Conservation (phyloP, 257 asterid species). For the Solanum piurae region DNA sequence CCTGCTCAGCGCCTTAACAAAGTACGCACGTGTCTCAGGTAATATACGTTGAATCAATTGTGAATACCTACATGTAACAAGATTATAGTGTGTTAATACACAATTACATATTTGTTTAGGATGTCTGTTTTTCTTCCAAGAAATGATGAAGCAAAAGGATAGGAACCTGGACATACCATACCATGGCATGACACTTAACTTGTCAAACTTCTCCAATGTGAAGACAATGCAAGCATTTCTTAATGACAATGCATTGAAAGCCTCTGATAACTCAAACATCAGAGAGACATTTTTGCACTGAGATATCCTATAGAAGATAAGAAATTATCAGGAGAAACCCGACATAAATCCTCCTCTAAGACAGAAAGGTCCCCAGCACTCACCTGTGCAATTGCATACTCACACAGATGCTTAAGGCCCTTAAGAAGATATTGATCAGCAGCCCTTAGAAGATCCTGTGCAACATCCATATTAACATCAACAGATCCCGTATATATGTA, state of each 20-base stretch:
- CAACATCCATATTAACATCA: constrained; percentile 49
- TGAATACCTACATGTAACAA: constrained; percentile 44
- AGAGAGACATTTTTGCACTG: constrained; percentile 62
- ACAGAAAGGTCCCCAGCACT: background rate
- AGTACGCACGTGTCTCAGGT: constrained; percentile 48
- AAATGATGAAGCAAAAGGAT: background rate
- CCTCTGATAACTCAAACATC: constrained; percentile 90
- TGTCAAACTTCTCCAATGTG: constrained; percentile 53
- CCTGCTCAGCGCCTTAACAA: constrained; percentile 39
- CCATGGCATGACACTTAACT: constrained; percentile 54
- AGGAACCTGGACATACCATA: constrained; percentile 40
- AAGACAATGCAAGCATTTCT: constrained; percentile 50
- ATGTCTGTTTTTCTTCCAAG: background rate
- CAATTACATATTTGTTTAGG: background rate
- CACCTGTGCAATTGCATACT: constrained; percentile 68
- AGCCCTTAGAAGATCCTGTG: constrained; percentile 66
- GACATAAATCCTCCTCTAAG: constrained; percentile 1
- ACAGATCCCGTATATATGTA: constrained; percentile 65
- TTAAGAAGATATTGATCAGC: constrained; percentile 67
- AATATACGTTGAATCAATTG: constrained; percentile 61
- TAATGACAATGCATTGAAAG: constrained; percentile 70
- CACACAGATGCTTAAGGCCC: constrained; percentile 67
- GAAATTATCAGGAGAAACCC: constrained; percentile 13
- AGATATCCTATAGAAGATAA: constrained; percentile 47
- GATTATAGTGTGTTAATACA: background rate